Conservation (phyloP, 2,329 filamentous ascomycete species). For the Amauroascus niger region DNA sequence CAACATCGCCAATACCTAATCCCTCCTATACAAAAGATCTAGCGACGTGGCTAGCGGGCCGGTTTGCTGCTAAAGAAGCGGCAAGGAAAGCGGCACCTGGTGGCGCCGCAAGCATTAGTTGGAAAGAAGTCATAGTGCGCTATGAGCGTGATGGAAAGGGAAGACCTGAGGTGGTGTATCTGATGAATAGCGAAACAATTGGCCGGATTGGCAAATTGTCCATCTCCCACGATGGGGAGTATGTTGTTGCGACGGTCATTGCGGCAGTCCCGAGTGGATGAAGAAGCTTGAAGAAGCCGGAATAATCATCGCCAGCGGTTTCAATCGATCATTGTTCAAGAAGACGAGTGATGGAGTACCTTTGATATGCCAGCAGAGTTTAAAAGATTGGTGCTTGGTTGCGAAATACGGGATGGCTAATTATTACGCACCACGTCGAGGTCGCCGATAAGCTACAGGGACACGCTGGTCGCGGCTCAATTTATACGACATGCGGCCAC, state of each 20-base stretch:
- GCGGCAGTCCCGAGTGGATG: conserved; percentile 4
- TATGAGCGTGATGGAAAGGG: conserved; percentile 23
- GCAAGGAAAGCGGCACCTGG: conserved; percentile 54
- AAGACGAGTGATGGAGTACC: background rate
- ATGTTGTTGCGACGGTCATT: conserved; percentile 46
- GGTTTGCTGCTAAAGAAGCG: conserved; percentile 67
- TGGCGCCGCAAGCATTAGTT: conserved; percentile 48
- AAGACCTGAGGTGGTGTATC: conserved; percentile 33
- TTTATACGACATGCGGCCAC: background rate
- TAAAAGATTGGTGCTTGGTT: background rate
- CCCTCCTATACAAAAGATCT: conserved; percentile 25
- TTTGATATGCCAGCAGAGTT: background rate
- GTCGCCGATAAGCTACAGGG: background rate
- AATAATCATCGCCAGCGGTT: background rate
- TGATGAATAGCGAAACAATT: conserved; percentile 23
- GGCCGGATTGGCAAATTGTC: conserved; percentile 59
- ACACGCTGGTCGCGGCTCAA: background rate
- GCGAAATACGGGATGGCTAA: background rate
- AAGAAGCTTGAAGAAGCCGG: background rate
- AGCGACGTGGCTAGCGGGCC: conserved; percentile 38
- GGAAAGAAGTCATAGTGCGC: conserved; percentile 50
- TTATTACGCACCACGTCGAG: background rate
- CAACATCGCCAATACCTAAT: background rate
- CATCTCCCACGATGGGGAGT: conserved; percentile 81
- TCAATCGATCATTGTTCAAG: background rate